Percentiles rank a stretch among this genome's conserved stretches.
Evolutionary conservation across 1,284 basidiomycete species (phyloP).

Genomic region (Tylopilus orsonianus): DNA sequence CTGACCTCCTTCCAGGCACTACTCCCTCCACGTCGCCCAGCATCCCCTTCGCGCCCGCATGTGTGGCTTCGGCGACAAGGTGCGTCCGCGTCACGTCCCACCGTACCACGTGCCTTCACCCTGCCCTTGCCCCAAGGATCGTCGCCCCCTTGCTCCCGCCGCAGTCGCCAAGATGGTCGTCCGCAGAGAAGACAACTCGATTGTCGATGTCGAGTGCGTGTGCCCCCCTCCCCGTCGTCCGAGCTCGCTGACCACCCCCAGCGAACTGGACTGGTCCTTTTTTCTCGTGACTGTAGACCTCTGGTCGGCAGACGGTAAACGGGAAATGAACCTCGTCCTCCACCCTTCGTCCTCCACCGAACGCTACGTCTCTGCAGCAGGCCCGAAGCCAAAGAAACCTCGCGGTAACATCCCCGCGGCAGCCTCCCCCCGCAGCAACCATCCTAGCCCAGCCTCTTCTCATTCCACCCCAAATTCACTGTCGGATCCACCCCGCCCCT

Average conservation of each 20-base stretch:
- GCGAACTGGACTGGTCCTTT: constrained; percentile 82
- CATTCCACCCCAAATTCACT: constrained; percentile 34
- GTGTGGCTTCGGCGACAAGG: constrained; percentile 95
- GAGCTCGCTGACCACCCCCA: constrained; percentile 35
- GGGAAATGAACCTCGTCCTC: constrained; percentile 83
- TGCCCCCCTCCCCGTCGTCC: constrained; percentile 1
- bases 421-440: constrained; percentile 39
- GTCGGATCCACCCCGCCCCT: constrained; percentile 27
- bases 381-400: constrained; percentile 52
- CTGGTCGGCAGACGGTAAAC: constrained; percentile 78
- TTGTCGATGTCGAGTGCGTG: constrained; percentile 77
- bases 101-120: constrained; percentile 10
- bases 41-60: constrained; percentile 87
- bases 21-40: constrained; percentile 81
- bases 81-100: constrained; percentile 34
- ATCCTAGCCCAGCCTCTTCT: constrained; percentile 38
- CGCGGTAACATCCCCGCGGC: constrained; percentile 39
- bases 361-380: constrained; percentile 58
- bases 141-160: constrained; percentile 85
- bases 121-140: constrained; percentile 58
- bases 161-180: constrained; percentile 83
- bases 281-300: constrained; percentile 87
- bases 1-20: constrained; percentile 55
- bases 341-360: constrained; percentile 74
- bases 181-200: constrained; percentile 59